A percentile compares a stretch with the other conserved stretches of the same genome.
Conservation (phyloP, 2,329 filamentous ascomycete species). For the Amesomyces nigricolor region DNA sequence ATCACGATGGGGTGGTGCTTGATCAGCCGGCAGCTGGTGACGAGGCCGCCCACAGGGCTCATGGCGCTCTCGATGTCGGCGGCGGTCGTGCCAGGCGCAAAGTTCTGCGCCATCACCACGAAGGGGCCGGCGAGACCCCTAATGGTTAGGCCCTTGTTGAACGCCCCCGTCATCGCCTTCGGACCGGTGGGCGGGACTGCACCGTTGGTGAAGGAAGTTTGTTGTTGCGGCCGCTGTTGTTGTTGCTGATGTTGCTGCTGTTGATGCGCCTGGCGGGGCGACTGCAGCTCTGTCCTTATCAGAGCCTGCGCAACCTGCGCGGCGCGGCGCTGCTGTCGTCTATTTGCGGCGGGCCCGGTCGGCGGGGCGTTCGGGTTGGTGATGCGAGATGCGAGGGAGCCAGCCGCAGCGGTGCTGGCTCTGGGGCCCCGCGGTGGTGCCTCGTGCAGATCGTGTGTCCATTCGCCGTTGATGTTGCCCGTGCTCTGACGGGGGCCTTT, state of each 20-base stretch:
- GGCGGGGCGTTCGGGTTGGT: constrained; percentile 19
- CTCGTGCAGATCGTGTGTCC: constrained; percentile 65
- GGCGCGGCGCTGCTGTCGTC: constrained; percentile 32
- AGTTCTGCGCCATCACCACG: constrained; percentile 71
- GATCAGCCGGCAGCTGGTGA: constrained; percentile 62
- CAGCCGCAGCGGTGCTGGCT: constrained; percentile 26
- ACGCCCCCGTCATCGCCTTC: constrained; percentile 25
- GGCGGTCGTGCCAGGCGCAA: constrained; percentile 73
- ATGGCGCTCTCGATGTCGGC: constrained; percentile 80
- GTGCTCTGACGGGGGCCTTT: constrained; percentile 34
- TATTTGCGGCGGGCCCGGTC: constrained; percentile 13
- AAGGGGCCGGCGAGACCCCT: constrained; percentile 68
- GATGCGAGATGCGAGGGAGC: constrained; percentile 39
- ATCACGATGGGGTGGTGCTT: constrained; percentile 66
- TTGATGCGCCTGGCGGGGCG: constrained; percentile 16
- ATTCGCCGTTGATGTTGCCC: constrained; percentile 60
- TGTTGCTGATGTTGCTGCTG: constrained; percentile 32
- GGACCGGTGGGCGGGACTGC: constrained; percentile 18
- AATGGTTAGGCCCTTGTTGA: constrained; percentile 56
- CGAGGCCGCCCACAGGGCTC: constrained; percentile 64
- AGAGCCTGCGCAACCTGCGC: constrained; percentile 43
- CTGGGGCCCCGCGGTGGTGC: constrained; percentile 31
- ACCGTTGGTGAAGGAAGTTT: constrained; percentile 12
- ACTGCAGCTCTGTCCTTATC: constrained; percentile 35
- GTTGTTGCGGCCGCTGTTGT: background rate